These are phyloP conservation scores for Globisporangium splendens DNA, from an alignment of 352 stramenopile genomes.

Conservation along the genomic window DNA sequence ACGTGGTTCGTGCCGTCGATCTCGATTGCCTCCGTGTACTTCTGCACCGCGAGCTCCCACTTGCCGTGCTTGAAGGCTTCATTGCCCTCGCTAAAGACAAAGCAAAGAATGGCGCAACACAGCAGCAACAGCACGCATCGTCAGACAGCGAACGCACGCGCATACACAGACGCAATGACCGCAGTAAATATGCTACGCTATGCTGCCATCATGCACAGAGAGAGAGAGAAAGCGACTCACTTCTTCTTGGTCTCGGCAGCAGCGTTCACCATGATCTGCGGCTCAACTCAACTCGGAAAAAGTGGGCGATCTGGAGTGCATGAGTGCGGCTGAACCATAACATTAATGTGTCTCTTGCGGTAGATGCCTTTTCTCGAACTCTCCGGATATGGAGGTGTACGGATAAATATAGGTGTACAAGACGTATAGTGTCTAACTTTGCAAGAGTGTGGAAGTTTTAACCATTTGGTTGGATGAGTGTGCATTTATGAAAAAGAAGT, in stretches of 20 bases:
- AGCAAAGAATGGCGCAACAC: too few relatives aligned
- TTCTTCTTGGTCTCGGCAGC: conserved; percentile 84
- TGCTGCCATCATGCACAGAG: neutral
- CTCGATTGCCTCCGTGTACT: conserved; percentile 91
- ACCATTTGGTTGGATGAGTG: neutral
- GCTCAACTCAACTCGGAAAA: neutral
- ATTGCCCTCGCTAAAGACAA: conserved; percentile 85
- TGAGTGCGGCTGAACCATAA: neutral
- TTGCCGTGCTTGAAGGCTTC: conserved; percentile 92
- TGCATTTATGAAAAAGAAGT: too few relatives aligned
- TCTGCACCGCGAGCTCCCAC: conserved; percentile 86
- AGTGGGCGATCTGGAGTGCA: neutral
- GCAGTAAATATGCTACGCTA: neutral
- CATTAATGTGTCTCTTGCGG: neutral
- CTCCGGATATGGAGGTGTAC: neutral
- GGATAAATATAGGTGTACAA: neutral
- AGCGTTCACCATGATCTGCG: conserved; percentile 67
- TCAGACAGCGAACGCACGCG: too few relatives aligned
- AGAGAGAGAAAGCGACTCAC: conserved; percentile 23
- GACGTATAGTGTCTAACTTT: neutral
- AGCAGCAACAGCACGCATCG: neutral
- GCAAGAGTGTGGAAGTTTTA: neutral
- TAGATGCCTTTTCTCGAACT: neutral
- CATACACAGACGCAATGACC: neutral
- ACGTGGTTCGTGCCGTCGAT: conserved; percentile 88